A percentile compares a stretch with the other conserved stretches of the same genome.
Evolutionary conservation across 768 basidiomycete genomes (phyloP).

Genomic region (Dendrothele bispora): DNA sequence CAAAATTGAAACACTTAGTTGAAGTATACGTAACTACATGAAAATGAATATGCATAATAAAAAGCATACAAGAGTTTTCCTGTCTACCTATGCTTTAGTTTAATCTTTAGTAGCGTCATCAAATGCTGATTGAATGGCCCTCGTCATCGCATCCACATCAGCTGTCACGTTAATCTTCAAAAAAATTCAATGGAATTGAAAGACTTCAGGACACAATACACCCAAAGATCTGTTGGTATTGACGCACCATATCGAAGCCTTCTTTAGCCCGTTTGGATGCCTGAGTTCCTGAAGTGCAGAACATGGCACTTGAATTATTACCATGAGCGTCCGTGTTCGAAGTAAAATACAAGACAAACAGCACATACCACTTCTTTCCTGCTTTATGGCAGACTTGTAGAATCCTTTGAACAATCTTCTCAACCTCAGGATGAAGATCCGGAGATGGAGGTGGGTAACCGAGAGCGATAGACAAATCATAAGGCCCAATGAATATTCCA

Average conservation of each 20-base stretch:
- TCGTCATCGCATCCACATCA: slow-evolving; percentile 33
- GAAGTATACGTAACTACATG: too few species aligned
- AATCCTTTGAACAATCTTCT: slow-evolving; percentile 56
- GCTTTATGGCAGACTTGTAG: slow-evolving; percentile 47
- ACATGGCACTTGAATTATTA: slow-evolving; percentile 40
- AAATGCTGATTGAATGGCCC: slow-evolving; percentile 11
- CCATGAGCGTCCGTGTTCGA: neutral
- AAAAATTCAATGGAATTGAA: neutral
- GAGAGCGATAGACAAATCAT: slow-evolving; percentile 63
- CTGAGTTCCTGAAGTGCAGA: slow-evolving; percentile 45
- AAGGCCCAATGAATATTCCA: slow-evolving; percentile 65
- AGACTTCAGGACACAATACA: neutral
- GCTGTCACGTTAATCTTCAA: slow-evolving; percentile 37
- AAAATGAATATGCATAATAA: too few species aligned
- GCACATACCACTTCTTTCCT: slow-evolving; percentile 62
- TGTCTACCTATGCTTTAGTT: too few species aligned
- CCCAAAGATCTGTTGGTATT: slow-evolving; percentile 3
- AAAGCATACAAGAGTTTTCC: too few species aligned
- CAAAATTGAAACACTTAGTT: too few species aligned
- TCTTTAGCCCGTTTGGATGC: slow-evolving; percentile 42
- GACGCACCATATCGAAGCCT: slow-evolving; percentile 52
- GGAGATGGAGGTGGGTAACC: slow-evolving; percentile 63
- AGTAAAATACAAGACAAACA: neutral
- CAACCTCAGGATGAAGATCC: slow-evolving; percentile 64
- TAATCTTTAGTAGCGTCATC: too few species aligned